Evolutionary conservation across 1,139 yeast species (phyloP).

Genomic region (Yamadazyma friedrichii): DNA sequence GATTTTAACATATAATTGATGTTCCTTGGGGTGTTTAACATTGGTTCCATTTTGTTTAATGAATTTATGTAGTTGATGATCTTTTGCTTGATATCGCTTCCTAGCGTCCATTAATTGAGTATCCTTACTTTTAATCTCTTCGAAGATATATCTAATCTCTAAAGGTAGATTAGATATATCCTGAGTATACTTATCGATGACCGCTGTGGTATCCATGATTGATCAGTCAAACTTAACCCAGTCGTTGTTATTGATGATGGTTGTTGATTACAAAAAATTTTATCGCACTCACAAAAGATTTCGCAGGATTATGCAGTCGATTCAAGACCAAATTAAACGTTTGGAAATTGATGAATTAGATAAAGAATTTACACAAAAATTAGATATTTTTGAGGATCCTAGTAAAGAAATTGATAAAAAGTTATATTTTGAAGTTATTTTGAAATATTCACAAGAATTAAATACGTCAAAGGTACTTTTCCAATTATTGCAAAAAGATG

Average conservation of each 20-base stretch:
- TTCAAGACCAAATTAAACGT: not conserved
- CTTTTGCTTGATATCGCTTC: slow-evolving; percentile 68
- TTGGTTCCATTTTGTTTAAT: slow-evolving; percentile 82
- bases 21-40: slow-evolving; percentile 81
- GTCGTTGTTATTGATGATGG: not conserved
- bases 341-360: not conserved
- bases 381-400: not conserved
- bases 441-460: slow-evolving; percentile 16
- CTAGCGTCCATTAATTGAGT: slow-evolving; percentile 62
- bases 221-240: too few relatives aligned
- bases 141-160: slow-evolving; percentile 77
- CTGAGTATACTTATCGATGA: slow-evolving; percentile 49
- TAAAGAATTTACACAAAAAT: not conserved
- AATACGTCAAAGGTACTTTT: slow-evolving; percentile 14
- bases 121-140: slow-evolving; percentile 77
- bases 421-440: not conserved
- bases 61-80: slow-evolving; percentile 76
- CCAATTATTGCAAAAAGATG: slow-evolving; percentile 20
- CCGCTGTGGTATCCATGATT: slow-evolving; percentile 49
- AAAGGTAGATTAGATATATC: slow-evolving; percentile 82
- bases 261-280: not conserved
- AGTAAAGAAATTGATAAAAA: not conserved
- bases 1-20: slow-evolving; percentile 61
- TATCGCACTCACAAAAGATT: not conserved
- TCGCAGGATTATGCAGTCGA: not conserved